These are phyloP conservation scores for Gossypium trilobum DNA, from an alignment of 441 rosid genomes.

Conservation along the genomic window DNA sequence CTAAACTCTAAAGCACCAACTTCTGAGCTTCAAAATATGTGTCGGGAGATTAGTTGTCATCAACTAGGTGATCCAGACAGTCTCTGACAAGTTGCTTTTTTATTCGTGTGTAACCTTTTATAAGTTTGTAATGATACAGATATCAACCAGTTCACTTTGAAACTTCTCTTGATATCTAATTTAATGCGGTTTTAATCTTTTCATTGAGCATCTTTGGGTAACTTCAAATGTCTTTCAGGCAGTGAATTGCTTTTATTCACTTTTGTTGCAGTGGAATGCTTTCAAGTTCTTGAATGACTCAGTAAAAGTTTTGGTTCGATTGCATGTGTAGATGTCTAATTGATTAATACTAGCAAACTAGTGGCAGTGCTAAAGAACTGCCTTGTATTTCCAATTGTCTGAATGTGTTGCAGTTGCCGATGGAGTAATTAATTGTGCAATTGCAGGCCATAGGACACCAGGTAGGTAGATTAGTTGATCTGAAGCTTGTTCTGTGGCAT, in stretches of 20 bases:
- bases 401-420: not conserved
- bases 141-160: conserved; percentile 3
- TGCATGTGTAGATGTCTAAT: not conserved
- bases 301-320: not conserved
- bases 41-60: conserved; percentile 31
- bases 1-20: not conserved
- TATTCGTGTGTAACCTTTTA: not conserved
- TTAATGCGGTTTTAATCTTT: not conserved
- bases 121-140: not conserved
- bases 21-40: conserved; percentile 4
- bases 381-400: not conserved
- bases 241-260: not conserved
- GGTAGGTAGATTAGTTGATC: not conserved
- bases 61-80: conserved; percentile 41
- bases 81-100: not conserved
- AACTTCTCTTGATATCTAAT: not conserved
- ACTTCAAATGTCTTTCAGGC: not conserved
- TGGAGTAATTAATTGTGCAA: not conserved
- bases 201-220: not conserved
- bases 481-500: not conserved
- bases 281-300: not conserved
- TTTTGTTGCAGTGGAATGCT: not conserved
- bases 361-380: not conserved
- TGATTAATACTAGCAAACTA: not conserved
- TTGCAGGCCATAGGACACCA: not conserved